Base-by-base conservation (phyloP, 2,329 filamentous ascomycete genomes). In the Cladophialophora psammophila region DNA sequence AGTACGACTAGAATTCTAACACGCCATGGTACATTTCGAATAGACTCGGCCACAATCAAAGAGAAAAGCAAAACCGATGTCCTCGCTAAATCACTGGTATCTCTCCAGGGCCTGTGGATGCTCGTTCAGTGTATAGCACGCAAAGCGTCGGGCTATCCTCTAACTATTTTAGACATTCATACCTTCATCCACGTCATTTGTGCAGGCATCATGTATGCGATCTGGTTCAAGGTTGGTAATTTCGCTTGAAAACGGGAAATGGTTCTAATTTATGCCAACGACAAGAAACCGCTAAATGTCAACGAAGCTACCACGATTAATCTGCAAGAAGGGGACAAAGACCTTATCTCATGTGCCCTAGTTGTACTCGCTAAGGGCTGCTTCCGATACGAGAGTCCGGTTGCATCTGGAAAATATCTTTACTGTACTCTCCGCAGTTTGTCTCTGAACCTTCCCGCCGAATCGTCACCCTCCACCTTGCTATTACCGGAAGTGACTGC, bases 181-280 rank as follows among this genome's bases (percentile, higher is more conserved):
- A 53, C 50, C 7, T 53, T 53, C 18, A 20, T 53, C 10, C 50
- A 31, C 20, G 50, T 53, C 32, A 26, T 53, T 31, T 53, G 50
- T 31, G 15, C 50, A 13, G 18, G 20, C 12, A 26, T 26, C 15
- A 20, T 53, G 12, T 53, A 53, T 31, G 12, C 32, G 12, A 18
- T 53, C 15, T 53, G 50, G 50, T 20, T 53, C 20, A 15, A 53
- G 20, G 50, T 53, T 26, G 12, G 50, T 15, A 12, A 31, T 13
- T 10, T 7, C 3, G 5, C 12, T 31, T 13, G 26, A 26, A 26
- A 53, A 8, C 8, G 18, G 20, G 18, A 26, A 31, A 53, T 20
- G n/a, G 15, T 53, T 2, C 20, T 31, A 9, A 26, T 7, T 20
- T 12, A 26, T 53, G 12, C 13, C n/a, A 26, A 26, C 26, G 3